Evolutionary conservation across 148 eudicot species (phyloP), one percentile per base, ranked within the genome.

Genomic region (Chenopodium formosanum): DNA sequence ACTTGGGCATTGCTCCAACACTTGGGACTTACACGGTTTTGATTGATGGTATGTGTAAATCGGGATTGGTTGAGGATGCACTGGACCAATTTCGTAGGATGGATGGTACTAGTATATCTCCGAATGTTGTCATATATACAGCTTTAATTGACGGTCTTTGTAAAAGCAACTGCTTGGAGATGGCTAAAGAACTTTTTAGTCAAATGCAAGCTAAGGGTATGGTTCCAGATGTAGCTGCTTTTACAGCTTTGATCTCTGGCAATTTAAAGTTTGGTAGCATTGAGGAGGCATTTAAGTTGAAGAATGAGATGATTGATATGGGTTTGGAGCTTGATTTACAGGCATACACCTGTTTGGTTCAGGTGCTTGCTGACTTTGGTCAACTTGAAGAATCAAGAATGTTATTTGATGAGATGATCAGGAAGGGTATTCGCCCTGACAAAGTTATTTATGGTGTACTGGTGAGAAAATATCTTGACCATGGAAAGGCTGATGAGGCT

Each of bases 11-110:
- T 70, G 65, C 79, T 65, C 98, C 93, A 1, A 90, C 90, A 53
- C 83, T 89, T 81, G 92, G 89, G 73, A 94, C 95, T 78, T 94
- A 88, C 82, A 72, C 86, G 83, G 90, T 85, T 70, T 80, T 94
- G 76, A 90, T 94, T 82, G 93, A 96, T 74, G 95, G 99, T 80
- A 84, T 96, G 79, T 96, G 97, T 84, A 90, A 89, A 86, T 86
- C 90, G 40, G 98, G 98, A 70, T 87, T 85, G 82, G 81, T 92
- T 83, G 79, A 87, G 74, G 95, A 91, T 84, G 98, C 98, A 71
- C 65, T 88, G 40, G 83, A 85, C 76, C 90, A 86, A 83, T 91
- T 92, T 82, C 31, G 75, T 63, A 62, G 46, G 79, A 89, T 92
- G 97, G 22, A 62, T 75, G 88, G 85, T 68, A 46, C 52, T 66